Conservation (phyloP, 2,329 filamentous ascomycete species). For the Aureobasidium sp. region DNA sequence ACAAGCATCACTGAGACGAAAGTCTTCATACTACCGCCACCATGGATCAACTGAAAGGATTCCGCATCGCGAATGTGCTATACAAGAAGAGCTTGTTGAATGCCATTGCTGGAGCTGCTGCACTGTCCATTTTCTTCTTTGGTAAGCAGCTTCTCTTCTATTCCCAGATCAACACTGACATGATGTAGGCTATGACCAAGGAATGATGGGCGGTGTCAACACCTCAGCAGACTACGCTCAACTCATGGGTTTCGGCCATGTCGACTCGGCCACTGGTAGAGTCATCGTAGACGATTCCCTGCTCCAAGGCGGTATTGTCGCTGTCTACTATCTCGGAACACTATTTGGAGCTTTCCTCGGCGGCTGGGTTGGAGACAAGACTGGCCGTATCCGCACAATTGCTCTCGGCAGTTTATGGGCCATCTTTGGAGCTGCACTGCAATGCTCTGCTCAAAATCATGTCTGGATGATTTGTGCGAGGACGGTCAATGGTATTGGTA, state of each 20-base stretch:
- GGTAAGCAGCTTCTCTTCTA: conserved; percentile 27
- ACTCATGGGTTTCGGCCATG: conserved; percentile 57
- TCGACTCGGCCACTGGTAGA: conserved; percentile 33
- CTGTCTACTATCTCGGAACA: conserved; percentile 52
- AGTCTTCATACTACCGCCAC: not conserved
- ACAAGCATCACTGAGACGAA: not conserved
- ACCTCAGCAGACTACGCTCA: conserved; percentile 56
- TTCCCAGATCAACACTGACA: not conserved
- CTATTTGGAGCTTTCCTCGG: conserved; percentile 56
- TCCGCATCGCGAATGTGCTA: conserved; percentile 29
- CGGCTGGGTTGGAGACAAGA: conserved; percentile 55
- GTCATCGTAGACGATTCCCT: conserved; percentile 52
- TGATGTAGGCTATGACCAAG: conserved; percentile 41
- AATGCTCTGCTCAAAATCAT: conserved; percentile 57
- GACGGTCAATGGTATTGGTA: conserved; percentile 26
- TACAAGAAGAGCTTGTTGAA: conserved; percentile 51
- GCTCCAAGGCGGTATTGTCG: conserved; percentile 56
- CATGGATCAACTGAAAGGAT: conserved; percentile 22
- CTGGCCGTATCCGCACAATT: conserved; percentile 57
- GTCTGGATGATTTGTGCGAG: conserved; percentile 59
- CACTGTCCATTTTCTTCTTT: conserved; percentile 61
- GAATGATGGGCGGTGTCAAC: conserved; percentile 57
- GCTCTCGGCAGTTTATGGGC: conserved; percentile 44
- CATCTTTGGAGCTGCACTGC: conserved; percentile 49
- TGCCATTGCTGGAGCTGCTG: conserved; percentile 55